Base-by-base conservation (phyloP, 2,329 filamentous ascomycete genomes). In the Ophiostoma triangulosporum region DNA sequence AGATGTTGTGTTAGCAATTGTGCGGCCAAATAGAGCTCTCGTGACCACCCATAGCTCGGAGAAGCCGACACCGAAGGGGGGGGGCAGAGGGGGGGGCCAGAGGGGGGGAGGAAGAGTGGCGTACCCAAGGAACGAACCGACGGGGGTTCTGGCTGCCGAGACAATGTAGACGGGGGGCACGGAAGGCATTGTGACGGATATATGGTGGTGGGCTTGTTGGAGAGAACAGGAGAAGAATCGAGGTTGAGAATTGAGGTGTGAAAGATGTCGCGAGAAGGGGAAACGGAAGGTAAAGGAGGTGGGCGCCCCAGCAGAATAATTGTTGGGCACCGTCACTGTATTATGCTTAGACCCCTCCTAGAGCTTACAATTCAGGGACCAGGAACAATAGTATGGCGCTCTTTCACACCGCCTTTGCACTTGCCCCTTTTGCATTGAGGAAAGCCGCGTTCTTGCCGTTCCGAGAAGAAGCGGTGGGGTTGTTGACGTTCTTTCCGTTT, bases 111-210 rank as follows among this genome's bases (percentile, higher is more conserved):
- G 15, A 17, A 29, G 26, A n/a, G 35, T 17, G 35, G 51, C 77
- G 69, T 71, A 95, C 88, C 93, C 93, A 65, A 95, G 80, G 73
- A 98, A 98, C 60, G 87, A 90, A 64, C 93, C 93, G 60, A 95
- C 78, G 52, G 93, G 93, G 60, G 93, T 98, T 71, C 90, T 82
- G 64, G 82, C 87, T 60, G 83, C 85, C 56, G 93, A 93, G 66
- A 96, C 89, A 65, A 98, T 96, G 74, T 98, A 98, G 61, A 98
- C 91, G 56, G 89, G 78, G 60, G 88, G 85, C 59, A 90, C 79
- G 62, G 80, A 80, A 66, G 88, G 77, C 87, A 94, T 94, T 57
- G 63, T 80, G 71, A 53, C 59, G 31, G 43, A 14, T 27, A 26
- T 27, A 31, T 17, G 49, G 40, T 45, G 32, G 29, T 24, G 20